phyloP scores from a whole-genome alignment of 2,329 filamentous ascomycete genomes.

The Colletotrichum salicis region DNA sequence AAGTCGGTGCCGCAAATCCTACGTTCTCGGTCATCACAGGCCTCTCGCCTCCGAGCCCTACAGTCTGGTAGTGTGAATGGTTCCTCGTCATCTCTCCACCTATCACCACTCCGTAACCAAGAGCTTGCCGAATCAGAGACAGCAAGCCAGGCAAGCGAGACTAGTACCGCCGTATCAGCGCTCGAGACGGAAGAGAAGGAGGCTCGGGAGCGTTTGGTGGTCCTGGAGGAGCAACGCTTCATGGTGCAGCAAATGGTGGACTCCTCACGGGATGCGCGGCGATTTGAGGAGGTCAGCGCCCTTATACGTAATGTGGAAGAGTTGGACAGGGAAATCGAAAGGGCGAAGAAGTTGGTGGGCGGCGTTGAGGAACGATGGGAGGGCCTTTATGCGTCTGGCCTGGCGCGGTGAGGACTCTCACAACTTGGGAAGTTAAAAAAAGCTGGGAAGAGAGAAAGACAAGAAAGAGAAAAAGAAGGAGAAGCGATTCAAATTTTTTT shows the following conservation, averaged over 20 bases:
- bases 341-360: slow-evolving; percentile 71
- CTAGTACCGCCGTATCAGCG: slow-evolving; percentile 63
- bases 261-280: slow-evolving; percentile 77
- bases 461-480: not conserved
- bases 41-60: slow-evolving; percentile 43
- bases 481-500: not conserved
- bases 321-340: slow-evolving; percentile 80
- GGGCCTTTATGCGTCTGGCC: slow-evolving; percentile 54
- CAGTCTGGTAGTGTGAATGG: slow-evolving; percentile 46
- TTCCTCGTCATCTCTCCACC: slow-evolving; percentile 47
- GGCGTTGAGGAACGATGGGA: slow-evolving; percentile 72
- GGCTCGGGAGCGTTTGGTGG: slow-evolving; percentile 80
- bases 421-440: not conserved
- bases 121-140: slow-evolving; percentile 59
- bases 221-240: slow-evolving; percentile 91
- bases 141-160: slow-evolving; percentile 61
- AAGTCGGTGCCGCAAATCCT: slow-evolving; percentile 78
- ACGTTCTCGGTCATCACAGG: slow-evolving; percentile 51
- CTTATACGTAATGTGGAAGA: slow-evolving; percentile 85
- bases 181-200: slow-evolving; percentile 87
- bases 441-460: not conserved
- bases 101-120: slow-evolving; percentile 59
- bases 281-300: slow-evolving; percentile 88
- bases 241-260: slow-evolving; percentile 88
- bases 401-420: slow-evolving; percentile 6